phyloP scores from a whole-genome alignment of 345 rosid genomes.

The Garcia nutans region DNA sequence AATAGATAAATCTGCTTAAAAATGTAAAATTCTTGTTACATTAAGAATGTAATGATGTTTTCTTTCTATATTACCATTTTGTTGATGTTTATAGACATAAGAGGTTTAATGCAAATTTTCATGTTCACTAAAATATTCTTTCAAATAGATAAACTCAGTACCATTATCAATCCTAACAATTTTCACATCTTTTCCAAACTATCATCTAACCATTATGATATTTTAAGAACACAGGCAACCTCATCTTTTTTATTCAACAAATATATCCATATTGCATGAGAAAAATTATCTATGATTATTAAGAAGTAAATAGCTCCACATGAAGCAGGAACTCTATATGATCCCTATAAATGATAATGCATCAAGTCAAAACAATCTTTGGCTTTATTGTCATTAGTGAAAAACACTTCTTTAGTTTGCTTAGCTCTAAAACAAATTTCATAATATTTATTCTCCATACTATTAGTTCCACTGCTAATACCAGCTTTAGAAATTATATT shows the following conservation, averaged over 20 bases:
- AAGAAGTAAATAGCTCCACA: constrained; percentile 13
- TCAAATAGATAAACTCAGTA: background rate
- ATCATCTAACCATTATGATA: background rate
- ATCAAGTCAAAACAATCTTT: constrained; percentile 8
- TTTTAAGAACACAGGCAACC: background rate
- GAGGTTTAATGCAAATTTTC: too few species aligned
- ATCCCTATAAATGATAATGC: constrained; percentile 30
- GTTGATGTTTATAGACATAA: background rate
- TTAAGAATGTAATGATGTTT: background rate
- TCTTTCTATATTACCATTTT: background rate
- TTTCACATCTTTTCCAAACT: background rate
- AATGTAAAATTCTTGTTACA: background rate
- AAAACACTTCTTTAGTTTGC: constrained; percentile 5
- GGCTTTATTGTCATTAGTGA: constrained; percentile 7
- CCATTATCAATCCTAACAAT: constrained; percentile 13
- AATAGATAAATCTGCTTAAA: background rate
- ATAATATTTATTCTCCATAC: background rate
- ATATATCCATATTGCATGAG: constrained; percentile 12
- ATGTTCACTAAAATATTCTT: background rate
- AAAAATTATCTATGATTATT: constrained; percentile 27
- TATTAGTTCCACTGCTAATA: too few species aligned
- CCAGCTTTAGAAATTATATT: background rate
- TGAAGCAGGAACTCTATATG: background rate
- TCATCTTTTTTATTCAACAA: constrained; percentile 14
- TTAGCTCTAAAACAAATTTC: constrained; percentile 19